Evolutionary conservation across 352 stramenopile genomes (phyloP).

Genomic region (Globisporangium cederbergense): DNA sequence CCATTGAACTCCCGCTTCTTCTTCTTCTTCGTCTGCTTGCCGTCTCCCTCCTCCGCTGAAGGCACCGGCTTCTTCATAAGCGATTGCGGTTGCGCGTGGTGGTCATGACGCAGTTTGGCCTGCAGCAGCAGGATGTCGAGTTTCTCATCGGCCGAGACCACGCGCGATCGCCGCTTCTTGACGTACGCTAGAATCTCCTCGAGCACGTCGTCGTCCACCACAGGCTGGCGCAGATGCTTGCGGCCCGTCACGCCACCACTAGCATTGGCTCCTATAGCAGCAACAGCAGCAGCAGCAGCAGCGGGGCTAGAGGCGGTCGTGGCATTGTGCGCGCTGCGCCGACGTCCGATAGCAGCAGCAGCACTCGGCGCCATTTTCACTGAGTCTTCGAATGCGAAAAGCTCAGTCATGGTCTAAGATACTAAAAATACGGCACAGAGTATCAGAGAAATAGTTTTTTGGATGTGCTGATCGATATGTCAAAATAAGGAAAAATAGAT

Average conservation of each 20-base stretch:
- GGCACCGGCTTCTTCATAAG: background rate
- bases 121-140: constrained; percentile 17
- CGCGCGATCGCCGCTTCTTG: constrained; percentile 7
- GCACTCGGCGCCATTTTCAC: background rate
- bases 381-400: background rate
- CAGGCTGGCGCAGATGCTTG: background rate
- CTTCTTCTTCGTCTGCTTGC: background rate
- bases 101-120: constrained; percentile 6
- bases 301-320: background rate
- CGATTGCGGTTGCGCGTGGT: background rate
- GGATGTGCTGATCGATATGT: background rate
- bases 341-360: background rate
- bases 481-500: background rate
- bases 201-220: constrained; percentile 7
- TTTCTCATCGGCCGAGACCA: constrained; percentile 13
- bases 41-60: background rate
- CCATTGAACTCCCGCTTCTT: background rate
- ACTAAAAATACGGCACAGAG: no score
- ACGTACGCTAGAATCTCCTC: constrained; percentile 3
- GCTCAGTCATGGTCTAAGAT: no score
- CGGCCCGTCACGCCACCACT: background rate
- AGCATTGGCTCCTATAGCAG: no score
- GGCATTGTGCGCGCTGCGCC: constrained; percentile 1
- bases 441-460: no score
- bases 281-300: background rate